Base-by-base conservation (phyloP, 2,329 filamentous ascomycete genomes). In the Colletotrichum ledebouriae region DNA sequence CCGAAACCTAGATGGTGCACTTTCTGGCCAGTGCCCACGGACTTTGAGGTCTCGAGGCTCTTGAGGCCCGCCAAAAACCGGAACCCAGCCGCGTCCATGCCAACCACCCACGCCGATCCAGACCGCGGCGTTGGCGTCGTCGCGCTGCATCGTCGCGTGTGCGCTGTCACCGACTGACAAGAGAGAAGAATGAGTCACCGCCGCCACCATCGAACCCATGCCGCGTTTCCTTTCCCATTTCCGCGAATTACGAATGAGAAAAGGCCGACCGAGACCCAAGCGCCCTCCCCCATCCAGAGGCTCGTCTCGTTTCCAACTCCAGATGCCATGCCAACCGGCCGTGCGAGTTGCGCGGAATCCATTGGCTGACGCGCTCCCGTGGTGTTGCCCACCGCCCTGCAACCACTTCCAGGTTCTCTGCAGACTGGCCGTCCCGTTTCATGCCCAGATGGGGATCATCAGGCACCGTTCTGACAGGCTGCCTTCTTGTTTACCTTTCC, bases 281-380 rank as follows among this genome's bases (percentile, higher is more conserved):
- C 41, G 37, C 39, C 3, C 3, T 25, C 25, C 25, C 25, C 25
- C 6, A 25, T 25, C 25, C 25, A 25, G 6, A 6, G 25, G 25
- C 25, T 29, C 25, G 5, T 4, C 4, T 33, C 46, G 17, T 39
- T 17, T 29, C 12, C 41, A 33, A 42, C 34, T 56, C 42, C 37
- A 46, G 42, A 68, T 68, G 61, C 65, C 47, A 59, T 47, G 65
- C 55, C 65, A 65, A 59, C 65, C 65, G 47, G 39, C 65, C 61
- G 55, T 55, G 47, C 61, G 22, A 33, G 55, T 65, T 61, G 41
- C 65, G 65, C 41, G 55, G 47, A 15, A 60, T 65, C 55, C 61
- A 68, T 68, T 68, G 65, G 65, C 61, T 44, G 42, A 56, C 61
- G 41, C 61, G 33, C 53, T 65, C 61, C 55, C 61, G 49, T 47